Evolutionary conservation across 768 basidiomycete species (phyloP), one percentile per base, ranked within the genome.

Genomic region (Pisolithus tinctorius): DNA sequence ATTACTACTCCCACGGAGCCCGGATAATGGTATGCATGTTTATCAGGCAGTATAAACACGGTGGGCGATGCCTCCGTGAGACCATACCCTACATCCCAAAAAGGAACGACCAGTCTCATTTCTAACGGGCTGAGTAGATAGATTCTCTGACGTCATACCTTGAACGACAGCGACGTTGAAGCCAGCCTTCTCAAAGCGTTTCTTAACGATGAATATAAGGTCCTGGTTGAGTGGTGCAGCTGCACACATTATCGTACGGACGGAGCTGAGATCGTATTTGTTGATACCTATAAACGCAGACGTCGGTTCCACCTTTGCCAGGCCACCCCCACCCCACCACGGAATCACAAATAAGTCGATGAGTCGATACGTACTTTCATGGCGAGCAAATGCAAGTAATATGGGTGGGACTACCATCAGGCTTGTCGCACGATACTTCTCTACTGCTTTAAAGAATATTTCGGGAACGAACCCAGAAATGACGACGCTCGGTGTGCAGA

Each of bases 51-150:
- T 3, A 86, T 55, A 55, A 84, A 81, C 0, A 82, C 75, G 0
- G 82, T 82, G 0, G 88, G 88, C 0, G 88, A 86, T 1, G 88
- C 90, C 67, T 93, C 91, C 1, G 89, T 92, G 20, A 92, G 73
- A 27, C 91, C 86, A 51, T 83, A 90, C 1, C 84, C 86, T 83
- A 57, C 45, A 13, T 39, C 45, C 58, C 30, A 47, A 17, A 2
- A 45, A 29, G 30, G 31, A 16, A 13, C 8, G 11, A 40, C 29
- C 7, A 54, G n/a, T 10, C 26, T n/a, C 26, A 23, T 16, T 23
- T 36, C 23, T 8, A 11, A 3, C 25, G 6, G 30, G 7, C 30
- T 7, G 30, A 6, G 23, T 37, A 11, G 17, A 4, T 7, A 48
- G 25, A 34, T 14, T 31, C 36, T 11, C 17, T 30, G 31, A 50